Base-by-base conservation (phyloP, 257 asterid species). In the Coffea eugenioides region DNA sequence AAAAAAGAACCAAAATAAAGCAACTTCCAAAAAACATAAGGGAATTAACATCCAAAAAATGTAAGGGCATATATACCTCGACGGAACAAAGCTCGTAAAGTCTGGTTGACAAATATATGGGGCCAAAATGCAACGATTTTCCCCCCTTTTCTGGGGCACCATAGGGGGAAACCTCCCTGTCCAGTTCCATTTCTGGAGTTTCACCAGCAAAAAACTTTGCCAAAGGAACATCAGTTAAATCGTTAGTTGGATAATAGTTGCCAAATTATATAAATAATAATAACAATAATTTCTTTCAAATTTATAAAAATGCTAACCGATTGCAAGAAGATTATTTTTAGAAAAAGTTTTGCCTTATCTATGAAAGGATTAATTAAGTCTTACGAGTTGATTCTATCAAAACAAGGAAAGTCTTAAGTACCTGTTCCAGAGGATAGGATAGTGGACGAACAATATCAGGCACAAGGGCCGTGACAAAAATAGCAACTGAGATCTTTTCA, bases 101-200 rank as follows among this genome's bases (percentile, higher is more conserved):
- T 14, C 57, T 68, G n/a, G 20, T 41, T 5, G 80, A 18, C 14
- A 81, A 15, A 61, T 43, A 68, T 13, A 54, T n/a, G 79, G 73
- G 84, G 15, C 84, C 93, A 34, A 92, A 88, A 2, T 74, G 8
- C 69, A 85, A 34, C 6, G 92, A 80, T 5, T 81, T 78, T 64
- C 61, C 8, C 14, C 73, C 67, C 36, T 89, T 82, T 54, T 87
- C 88, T 1, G 77, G 82, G 43, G 82, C 45, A n/a, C 89, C 93
- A 64, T 71, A 84, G 6, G 90, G 77, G 74, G 54, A 71, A 71
- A 86, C 79, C 39, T 83, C 71, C 4, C 89, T 86, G 82, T 91
- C 94, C 64, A 90, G 39, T 88, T 62, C 85, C 65, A 84, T 86
- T 14, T 83, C 72, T 21, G 91, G 88, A 2, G 71, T 67, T 46